Percentiles rank a stretch among this genome's conserved stretches.
phyloP scores from a whole-genome alignment of 768 basidiomycete species.

The Termitomyces heimii region DNA sequence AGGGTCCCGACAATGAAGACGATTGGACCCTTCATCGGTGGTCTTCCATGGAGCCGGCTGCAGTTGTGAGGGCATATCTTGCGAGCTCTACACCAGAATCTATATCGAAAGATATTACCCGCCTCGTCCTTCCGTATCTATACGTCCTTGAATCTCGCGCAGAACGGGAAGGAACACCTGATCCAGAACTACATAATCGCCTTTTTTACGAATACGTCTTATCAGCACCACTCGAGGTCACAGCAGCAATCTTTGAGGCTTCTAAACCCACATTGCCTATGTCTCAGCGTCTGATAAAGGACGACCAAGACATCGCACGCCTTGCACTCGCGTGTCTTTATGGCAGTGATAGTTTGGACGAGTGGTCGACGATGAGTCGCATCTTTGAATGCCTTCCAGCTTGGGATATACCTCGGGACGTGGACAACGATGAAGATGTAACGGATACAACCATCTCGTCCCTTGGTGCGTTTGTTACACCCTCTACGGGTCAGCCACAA shows the following conservation, averaged over 20 bases:
- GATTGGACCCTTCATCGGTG: slow-evolving; percentile 78
- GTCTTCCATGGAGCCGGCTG: slow-evolving; percentile 57
- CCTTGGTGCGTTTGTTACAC: slow-evolving; percentile 73
- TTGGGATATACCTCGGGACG: slow-evolving; percentile 62
- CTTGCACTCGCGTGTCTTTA: slow-evolving; percentile 88
- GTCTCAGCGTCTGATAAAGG: slow-evolving; percentile 66
- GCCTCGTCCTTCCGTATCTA: slow-evolving; percentile 87
- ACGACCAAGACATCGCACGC: slow-evolving; percentile 80
- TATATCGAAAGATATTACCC: slow-evolving; percentile 61
- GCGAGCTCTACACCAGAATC: slow-evolving; percentile 60
- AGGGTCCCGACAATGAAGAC: slow-evolving; percentile 35
- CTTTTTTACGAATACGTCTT: slow-evolving; percentile 71
- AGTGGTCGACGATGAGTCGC: slow-evolving; percentile 81
- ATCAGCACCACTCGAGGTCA: slow-evolving; percentile 56
- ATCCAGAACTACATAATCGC: slow-evolving; percentile 57
- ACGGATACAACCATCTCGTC: slow-evolving; percentile 80
- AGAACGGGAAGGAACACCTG: slow-evolving; percentile 72
- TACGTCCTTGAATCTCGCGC: slow-evolving; percentile 86
- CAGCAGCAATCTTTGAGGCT: slow-evolving; percentile 77
- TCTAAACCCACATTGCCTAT: slow-evolving; percentile 84
- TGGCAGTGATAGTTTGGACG: slow-evolving; percentile 62
- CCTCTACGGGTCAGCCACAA: slow-evolving; percentile 53
- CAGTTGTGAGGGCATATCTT: slow-evolving; percentile 73
- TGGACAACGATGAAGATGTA: slow-evolving; percentile 62
- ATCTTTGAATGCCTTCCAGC: slow-evolving; percentile 97